phyloP scores from a whole-genome alignment of 1,284 basidiomycete species.

The Leccinum subspadiceum region DNA sequence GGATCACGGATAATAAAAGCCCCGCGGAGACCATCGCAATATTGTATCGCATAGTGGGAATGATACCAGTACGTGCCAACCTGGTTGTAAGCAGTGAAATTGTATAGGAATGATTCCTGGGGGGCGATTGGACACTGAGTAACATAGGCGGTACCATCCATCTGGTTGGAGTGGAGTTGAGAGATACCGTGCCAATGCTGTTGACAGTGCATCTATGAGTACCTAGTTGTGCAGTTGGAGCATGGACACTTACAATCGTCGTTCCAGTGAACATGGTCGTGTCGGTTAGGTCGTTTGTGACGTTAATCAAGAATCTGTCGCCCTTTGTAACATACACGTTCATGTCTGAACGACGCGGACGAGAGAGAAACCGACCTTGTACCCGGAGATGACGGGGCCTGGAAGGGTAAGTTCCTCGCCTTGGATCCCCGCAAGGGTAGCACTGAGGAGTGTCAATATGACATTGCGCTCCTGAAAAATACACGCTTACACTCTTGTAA shows the following conservation, averaged over 20 bases:
- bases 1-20: neutral
- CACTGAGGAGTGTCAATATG: neutral
- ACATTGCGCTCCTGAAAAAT: neutral
- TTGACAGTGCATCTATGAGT: neutral
- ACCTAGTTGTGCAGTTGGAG: conserved; percentile 26
- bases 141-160: conserved; percentile 29
- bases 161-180: conserved; percentile 13
- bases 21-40: neutral
- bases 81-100: conserved; percentile 31
- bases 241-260: conserved; percentile 21
- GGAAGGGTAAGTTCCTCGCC: conserved; percentile 6
- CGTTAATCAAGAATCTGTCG: conserved; percentile 19
- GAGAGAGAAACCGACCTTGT: conserved; percentile 7
- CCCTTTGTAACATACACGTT: conserved; percentile 8
- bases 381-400: conserved; percentile 15
- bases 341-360: neutral
- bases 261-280: conserved; percentile 28
- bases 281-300: conserved; percentile 27
- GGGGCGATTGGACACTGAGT: conserved; percentile 45
- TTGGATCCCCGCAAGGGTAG: conserved; percentile 1
- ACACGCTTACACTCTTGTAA: conserved; percentile 12
- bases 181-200: conserved; percentile 36
- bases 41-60: conserved; percentile 8
- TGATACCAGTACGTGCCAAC: conserved; percentile 43
- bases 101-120: conserved; percentile 37